phyloP scores from a whole-genome alignment of 2,329 filamentous ascomycete species.

The Botrytis sinoallii region DNA sequence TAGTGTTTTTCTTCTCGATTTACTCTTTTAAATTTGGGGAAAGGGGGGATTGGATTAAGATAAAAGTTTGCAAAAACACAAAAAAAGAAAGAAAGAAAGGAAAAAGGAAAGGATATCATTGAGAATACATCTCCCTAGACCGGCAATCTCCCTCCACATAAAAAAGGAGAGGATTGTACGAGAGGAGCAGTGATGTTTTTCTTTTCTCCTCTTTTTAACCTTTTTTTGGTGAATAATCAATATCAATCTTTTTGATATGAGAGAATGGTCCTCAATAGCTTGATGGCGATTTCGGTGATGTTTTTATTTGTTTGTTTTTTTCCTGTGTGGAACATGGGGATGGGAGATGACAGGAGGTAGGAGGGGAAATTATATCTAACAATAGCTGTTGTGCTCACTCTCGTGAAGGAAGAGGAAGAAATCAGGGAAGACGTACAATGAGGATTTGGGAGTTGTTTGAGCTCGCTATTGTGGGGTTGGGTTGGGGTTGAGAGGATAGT shows the following conservation, averaged over 20 bases:
- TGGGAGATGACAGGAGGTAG: background rate
- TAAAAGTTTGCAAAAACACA: background rate
- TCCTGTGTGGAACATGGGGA: background rate
- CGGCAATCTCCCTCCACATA: background rate
- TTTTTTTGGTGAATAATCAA: background rate
- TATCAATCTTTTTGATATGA: background rate
- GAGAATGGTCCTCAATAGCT: background rate
- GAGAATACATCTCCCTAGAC: constrained; percentile 1
- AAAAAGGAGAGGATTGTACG: background rate
- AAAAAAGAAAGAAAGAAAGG: background rate
- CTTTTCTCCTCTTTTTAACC: background rate
- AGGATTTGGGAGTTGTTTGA: background rate
- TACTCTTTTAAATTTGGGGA: background rate
- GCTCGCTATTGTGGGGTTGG: background rate
- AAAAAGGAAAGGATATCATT: background rate
- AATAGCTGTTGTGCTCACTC: background rate
- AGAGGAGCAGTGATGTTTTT: constrained; percentile 2
- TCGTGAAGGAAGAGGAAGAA: background rate
- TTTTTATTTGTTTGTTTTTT: background rate
- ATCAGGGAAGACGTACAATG: background rate
- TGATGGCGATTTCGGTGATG: background rate
- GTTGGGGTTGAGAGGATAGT: background rate
- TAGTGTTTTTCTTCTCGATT: background rate
- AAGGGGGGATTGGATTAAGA: background rate
- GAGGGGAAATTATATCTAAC: background rate